Percentiles rank a stretch among this genome's conserved stretches.
Conservation (phyloP, 805 yeast species). For the Clavispora vitiphila region DNA sequence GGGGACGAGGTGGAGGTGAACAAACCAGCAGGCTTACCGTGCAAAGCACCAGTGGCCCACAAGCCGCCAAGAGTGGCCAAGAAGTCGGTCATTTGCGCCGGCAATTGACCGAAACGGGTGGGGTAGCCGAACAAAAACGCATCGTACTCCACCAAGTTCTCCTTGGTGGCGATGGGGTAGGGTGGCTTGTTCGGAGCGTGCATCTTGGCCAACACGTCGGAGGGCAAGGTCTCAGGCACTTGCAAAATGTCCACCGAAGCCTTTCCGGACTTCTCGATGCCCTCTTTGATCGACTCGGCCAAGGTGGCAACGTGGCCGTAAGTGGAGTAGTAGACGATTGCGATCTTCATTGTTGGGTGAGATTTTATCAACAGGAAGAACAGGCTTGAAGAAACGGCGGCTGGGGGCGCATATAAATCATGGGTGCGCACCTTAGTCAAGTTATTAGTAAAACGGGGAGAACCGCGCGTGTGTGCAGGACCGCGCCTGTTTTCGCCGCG, state of each 20-base stretch:
- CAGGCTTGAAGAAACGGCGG: too few species aligned
- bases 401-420: too few species aligned
- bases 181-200: conserved; percentile 63
- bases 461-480: too few species aligned
- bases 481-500: too few species aligned
- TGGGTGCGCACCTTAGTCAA: too few species aligned
- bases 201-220: conserved; percentile 55
- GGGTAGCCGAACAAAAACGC: conserved; percentile 84
- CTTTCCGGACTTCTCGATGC: conserved; percentile 11
- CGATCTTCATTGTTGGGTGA: conserved; percentile 11
- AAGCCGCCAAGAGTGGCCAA: conserved; percentile 75
- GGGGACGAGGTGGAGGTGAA: conserved; percentile 70
- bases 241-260: conserved; percentile 62
- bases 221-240: conserved; percentile 71
- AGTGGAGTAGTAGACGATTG: conserved; percentile 15
- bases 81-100: conserved; percentile 74
- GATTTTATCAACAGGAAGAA: too few species aligned
- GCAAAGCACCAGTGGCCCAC: conserved; percentile 71
- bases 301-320: conserved; percentile 15
- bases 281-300: conserved; percentile 16
- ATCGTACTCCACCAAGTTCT: conserved; percentile 59
- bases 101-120: conserved; percentile 77
- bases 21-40: conserved; percentile 70
- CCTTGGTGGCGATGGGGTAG: conserved; percentile 58
- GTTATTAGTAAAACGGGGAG: too few species aligned